A percentile compares a stretch with the other conserved stretches of the same genome.
Conservation (phyloP, 352 stramenopile genomes). For the Aphanomyces cochlioides region DNA sequence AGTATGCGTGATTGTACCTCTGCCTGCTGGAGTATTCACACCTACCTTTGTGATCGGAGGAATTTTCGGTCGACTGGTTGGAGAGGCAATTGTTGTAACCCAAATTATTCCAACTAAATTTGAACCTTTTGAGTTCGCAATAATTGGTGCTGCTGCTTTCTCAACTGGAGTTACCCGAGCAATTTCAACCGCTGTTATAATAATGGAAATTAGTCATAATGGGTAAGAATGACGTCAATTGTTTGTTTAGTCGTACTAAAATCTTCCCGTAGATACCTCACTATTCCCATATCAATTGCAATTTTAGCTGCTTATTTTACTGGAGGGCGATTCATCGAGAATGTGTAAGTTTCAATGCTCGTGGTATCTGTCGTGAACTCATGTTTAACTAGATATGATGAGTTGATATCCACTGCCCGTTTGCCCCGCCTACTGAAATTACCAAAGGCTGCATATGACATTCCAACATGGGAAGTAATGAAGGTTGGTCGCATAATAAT, state of each 20-base stretch:
- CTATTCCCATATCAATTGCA: slow-evolving; percentile 82
- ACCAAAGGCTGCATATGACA: slow-evolving; percentile 78
- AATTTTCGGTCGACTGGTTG: slow-evolving; percentile 76
- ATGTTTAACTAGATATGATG: slow-evolving; percentile 49
- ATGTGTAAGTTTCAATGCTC: slow-evolving; percentile 44
- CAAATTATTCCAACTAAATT: slow-evolving; percentile 60
- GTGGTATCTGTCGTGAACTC: not conserved
- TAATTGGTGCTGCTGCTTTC: slow-evolving; percentile 90
- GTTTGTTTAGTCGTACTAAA: not conserved
- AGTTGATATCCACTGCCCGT: slow-evolving; percentile 80
- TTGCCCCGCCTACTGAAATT: slow-evolving; percentile 75
- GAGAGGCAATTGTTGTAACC: slow-evolving; percentile 66
- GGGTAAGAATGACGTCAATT: slow-evolving; percentile 16
- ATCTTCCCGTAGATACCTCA: slow-evolving; percentile 39
- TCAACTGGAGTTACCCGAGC: slow-evolving; percentile 89
- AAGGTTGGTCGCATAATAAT: slow-evolving; percentile 33
- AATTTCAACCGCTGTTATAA: slow-evolving; percentile 91
- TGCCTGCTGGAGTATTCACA: slow-evolving; percentile 76
- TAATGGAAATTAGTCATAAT: slow-evolving; percentile 90
- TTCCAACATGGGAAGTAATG: slow-evolving; percentile 82
- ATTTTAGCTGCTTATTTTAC: slow-evolving; percentile 89
- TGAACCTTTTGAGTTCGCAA: slow-evolving; percentile 89
- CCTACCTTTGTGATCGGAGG: slow-evolving; percentile 82
- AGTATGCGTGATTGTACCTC: slow-evolving; percentile 67
- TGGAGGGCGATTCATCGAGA: slow-evolving; percentile 86